These are phyloP conservation scores for Magnolia kwangsiensis DNA, from an alignment of 164 flowering plant genomes.

Conservation along the genomic window DNA sequence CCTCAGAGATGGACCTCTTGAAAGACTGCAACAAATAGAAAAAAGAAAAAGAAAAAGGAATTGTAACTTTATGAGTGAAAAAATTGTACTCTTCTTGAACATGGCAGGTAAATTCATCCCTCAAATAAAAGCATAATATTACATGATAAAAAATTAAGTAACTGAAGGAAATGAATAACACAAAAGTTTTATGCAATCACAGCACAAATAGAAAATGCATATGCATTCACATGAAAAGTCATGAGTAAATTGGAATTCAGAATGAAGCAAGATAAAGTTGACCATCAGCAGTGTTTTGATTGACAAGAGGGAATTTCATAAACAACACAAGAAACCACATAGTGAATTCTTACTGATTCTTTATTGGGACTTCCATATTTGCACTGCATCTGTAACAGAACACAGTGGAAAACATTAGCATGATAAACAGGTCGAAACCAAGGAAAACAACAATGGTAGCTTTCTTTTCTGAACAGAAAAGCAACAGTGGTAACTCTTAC, in stretches of 20 bases:
- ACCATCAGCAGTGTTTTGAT: neutral
- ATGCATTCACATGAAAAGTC: neutral
- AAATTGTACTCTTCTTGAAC: neutral
- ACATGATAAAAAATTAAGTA: neutral
- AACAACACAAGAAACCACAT: neutral
- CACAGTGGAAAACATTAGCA: slow-evolving; percentile 4
- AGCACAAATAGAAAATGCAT: neutral
- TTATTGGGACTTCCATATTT: slow-evolving; percentile 62
- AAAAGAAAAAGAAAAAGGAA: neutral
- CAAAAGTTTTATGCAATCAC: neutral
- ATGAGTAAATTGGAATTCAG: neutral
- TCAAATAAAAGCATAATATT: slow-evolving; percentile 4
- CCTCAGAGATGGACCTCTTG: slow-evolving; percentile 74
- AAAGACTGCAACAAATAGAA: slow-evolving; percentile 45
- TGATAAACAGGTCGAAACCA: neutral
- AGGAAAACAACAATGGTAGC: neutral
- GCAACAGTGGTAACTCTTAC: slow-evolving; percentile 26
- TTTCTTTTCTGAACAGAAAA: too few relatives aligned
- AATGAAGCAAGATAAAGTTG: neutral
- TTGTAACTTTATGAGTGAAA: neutral
- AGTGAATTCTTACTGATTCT: slow-evolving; percentile 58
- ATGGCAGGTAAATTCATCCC: slow-evolving; percentile 1
- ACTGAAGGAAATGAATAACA: neutral
- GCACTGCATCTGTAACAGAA: slow-evolving; percentile 64
- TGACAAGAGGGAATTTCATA: neutral